phyloP scores from a whole-genome alignment of 2,329 filamentous ascomycete species.

The Pestalotiopsis sp. region DNA sequence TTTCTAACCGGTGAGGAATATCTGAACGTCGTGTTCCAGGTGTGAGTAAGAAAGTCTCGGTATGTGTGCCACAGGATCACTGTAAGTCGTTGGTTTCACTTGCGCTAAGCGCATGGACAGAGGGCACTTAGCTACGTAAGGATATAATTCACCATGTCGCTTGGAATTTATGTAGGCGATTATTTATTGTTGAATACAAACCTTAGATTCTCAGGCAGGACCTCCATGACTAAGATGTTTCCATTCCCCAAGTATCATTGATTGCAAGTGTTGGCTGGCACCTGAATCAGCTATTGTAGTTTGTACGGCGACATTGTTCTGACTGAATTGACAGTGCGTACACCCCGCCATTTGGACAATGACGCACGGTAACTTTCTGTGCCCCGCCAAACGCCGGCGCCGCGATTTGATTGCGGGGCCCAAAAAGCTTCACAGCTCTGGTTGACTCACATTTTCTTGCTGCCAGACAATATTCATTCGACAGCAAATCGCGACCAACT shows the following conservation, averaged over 20 bases:
- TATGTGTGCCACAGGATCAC: too few relatives aligned
- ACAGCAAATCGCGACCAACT: background rate
- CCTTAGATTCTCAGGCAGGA: too few relatives aligned
- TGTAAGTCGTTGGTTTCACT: too few relatives aligned
- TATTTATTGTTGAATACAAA: too few relatives aligned
- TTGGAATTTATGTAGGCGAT: too few relatives aligned
- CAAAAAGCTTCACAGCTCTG: background rate
- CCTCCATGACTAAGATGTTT: too few relatives aligned
- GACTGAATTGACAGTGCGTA: background rate
- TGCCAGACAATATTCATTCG: background rate
- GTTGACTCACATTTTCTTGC: constrained; percentile 9
- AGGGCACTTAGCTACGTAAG: too few relatives aligned
- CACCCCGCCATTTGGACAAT: background rate
- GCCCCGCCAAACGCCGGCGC: constrained; percentile 3
- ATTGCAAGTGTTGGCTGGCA: too few relatives aligned
- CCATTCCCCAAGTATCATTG: too few relatives aligned
- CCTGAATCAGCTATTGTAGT: too few relatives aligned
- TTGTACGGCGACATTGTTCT: background rate
- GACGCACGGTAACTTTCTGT: background rate
- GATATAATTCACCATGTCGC: too few relatives aligned
- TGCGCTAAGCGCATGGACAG: too few relatives aligned
- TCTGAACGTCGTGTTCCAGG: background rate
- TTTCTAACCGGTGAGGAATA: background rate
- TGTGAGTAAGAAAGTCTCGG: background rate
- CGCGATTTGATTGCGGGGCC: constrained; percentile 1